These are phyloP conservation scores for Hemileia vastatrix DNA, from an alignment of 1,284 basidiomycete species.

Conservation along the genomic window DNA sequence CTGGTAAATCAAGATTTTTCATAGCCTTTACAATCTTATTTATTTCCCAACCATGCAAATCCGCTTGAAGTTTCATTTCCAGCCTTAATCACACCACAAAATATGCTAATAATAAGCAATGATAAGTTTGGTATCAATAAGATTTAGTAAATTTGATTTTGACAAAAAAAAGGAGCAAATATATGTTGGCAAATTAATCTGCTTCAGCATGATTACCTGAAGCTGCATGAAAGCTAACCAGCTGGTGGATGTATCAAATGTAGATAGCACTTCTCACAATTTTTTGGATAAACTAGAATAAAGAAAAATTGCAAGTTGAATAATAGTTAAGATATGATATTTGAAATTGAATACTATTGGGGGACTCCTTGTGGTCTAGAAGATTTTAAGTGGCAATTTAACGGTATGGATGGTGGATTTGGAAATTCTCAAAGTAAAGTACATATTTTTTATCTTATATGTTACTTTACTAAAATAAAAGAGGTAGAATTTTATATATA, in stretches of 20 bases:
- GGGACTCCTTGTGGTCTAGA: too few species aligned
- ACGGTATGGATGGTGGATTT: too few species aligned
- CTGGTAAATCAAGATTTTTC: constrained; percentile 61
- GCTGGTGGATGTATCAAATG: constrained; percentile 73
- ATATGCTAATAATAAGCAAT: too few species aligned
- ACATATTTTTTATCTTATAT: too few species aligned
- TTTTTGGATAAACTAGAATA: constrained; percentile 17
- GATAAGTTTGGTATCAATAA: neutral
- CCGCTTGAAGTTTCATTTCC: constrained; percentile 60
- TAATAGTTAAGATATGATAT: constrained; percentile 3
- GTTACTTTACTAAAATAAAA: too few species aligned
- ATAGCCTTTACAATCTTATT: constrained; percentile 56
- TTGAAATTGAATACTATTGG: constrained; percentile 49
- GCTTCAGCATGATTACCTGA: constrained; percentile 22
- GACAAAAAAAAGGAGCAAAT: constrained; percentile 8
- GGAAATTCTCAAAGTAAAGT: too few species aligned
- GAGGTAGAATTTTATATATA: too few species aligned
- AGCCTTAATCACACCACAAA: too few species aligned
- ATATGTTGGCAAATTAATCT: neutral
- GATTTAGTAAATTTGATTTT: constrained; percentile 17
- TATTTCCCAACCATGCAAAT: constrained; percentile 71
- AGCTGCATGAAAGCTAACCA: constrained; percentile 61
- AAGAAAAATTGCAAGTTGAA: constrained; percentile 1
- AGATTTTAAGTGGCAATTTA: too few species aligned
- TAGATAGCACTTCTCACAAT: constrained; percentile 26